A percentile compares a stretch with the other conserved stretches of the same genome.
phyloP scores from a whole-genome alignment of 2,329 filamentous ascomycete genomes.

The Xylaria sp. region DNA sequence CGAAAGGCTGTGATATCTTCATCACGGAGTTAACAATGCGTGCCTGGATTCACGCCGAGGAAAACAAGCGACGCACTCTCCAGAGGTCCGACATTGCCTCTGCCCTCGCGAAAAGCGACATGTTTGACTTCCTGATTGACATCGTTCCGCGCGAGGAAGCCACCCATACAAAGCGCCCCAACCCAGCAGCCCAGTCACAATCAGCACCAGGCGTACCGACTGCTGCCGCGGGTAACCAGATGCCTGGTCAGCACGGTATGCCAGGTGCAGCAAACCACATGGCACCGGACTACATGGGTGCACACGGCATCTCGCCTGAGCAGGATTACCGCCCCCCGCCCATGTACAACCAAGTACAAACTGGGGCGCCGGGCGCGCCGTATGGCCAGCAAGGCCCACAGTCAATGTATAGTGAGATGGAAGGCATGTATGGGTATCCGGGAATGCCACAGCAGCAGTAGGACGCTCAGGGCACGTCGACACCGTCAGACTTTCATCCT shows the following conservation, averaged over 20 bases:
- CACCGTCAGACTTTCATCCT: conserved; percentile 25
- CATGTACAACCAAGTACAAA: conserved; percentile 87
- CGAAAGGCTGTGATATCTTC: conserved; percentile 98
- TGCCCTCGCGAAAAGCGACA: conserved; percentile 95
- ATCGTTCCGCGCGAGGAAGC: conserved; percentile 98
- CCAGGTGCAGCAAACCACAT: conserved; percentile 69
- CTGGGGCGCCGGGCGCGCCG: conserved; percentile 71
- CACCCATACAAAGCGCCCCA: conserved; percentile 81
- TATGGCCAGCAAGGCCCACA: conserved; percentile 82
- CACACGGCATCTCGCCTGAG: conserved; percentile 72
- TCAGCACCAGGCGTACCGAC: conserved; percentile 54
- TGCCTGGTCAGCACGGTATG: conserved; percentile 63
- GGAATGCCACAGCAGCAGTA: conserved; percentile 81
- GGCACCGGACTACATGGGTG: conserved; percentile 71
- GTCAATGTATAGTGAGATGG: conserved; percentile 82
- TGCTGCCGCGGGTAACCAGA: conserved; percentile 59
- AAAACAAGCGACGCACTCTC: conserved; percentile 95
- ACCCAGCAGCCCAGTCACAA: conserved; percentile 59
- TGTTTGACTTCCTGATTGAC: conserved; percentile 99
- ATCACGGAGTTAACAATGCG: conserved; percentile 99
- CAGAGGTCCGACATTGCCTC: conserved; percentile 97
- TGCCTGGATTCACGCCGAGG: conserved; percentile 98
- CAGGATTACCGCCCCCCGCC: conserved; percentile 82
- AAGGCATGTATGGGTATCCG: conserved; percentile 86
- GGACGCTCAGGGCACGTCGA: conserved; percentile 36